Conservation (phyloP, 2,329 filamentous ascomycete species). For the Fusarium stilboides region DNA sequence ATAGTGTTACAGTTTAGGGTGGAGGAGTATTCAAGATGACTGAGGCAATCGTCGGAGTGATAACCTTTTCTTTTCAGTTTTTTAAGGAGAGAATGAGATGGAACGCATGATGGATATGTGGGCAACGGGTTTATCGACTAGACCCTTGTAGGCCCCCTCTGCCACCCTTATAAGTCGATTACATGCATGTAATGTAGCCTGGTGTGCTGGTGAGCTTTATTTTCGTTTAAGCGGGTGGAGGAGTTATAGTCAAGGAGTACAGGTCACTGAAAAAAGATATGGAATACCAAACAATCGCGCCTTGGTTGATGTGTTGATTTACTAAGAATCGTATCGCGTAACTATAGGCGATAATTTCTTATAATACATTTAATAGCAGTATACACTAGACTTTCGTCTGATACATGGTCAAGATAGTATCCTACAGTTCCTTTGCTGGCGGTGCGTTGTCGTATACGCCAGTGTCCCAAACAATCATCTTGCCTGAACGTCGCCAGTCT, state of each 20-base stretch:
- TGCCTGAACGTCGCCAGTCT: constrained; percentile 70
- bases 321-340: not conserved
- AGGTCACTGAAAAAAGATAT: constrained; percentile 38
- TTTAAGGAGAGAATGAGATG: constrained; percentile 27
- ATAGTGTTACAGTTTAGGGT: constrained; percentile 2
- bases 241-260: constrained; percentile 44
- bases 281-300: constrained; percentile 16
- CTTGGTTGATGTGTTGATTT: constrained; percentile 6
- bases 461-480: constrained; percentile 73
- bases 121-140: constrained; percentile 27
- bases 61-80: constrained; percentile 27
- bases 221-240: constrained; percentile 43
- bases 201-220: constrained; percentile 36
- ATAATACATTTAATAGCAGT: constrained; percentile 15
- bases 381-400: not conserved
- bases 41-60: constrained; percentile 12
- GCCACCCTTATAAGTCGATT: constrained; percentile 44
- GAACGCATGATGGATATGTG: constrained; percentile 35
- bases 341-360: constrained; percentile 1
- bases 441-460: constrained; percentile 52
- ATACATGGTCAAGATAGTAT: not conserved
- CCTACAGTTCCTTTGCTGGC: constrained; percentile 1
- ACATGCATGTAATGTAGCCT: constrained; percentile 47
- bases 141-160: constrained; percentile 13
- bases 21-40: constrained; percentile 16